phyloP scores from a whole-genome alignment of 176 grass and related monocot genomes.

The Cenchrus americanus region DNA sequence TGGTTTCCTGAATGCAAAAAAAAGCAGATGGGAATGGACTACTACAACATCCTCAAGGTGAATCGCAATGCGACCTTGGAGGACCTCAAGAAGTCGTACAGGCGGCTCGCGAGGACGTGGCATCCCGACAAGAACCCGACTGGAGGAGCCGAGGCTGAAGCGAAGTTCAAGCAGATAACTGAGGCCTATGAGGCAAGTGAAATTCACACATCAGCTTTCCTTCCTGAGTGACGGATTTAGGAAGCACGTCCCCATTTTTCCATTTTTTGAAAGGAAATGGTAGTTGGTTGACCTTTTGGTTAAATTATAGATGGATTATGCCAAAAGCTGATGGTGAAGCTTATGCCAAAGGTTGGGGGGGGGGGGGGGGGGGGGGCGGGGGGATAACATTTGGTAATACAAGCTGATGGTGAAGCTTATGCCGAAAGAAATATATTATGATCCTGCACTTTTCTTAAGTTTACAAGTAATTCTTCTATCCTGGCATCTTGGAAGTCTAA shows the following conservation, averaged over 20 bases:
- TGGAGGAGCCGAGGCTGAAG: slow-evolving; percentile 55
- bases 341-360: too few species aligned
- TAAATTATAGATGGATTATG: not conserved
- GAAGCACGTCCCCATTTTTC: not conserved
- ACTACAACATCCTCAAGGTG: slow-evolving; percentile 90
- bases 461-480: not conserved
- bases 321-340: too few species aligned
- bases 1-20: not conserved
- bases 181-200: slow-evolving; percentile 77
- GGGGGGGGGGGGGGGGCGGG: too few species aligned
- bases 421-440: not conserved
- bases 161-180: slow-evolving; percentile 78
- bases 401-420: not conserved
- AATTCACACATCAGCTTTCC: not conserved
- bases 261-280: not conserved
- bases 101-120: slow-evolving; percentile 73
- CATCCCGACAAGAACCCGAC: slow-evolving; percentile 86
- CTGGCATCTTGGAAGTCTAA: slow-evolving; percentile 1
- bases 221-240: not conserved
- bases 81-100: slow-evolving; percentile 75
- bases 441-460: not conserved
- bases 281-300: slow-evolving; percentile 6
- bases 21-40: slow-evolving; percentile 58
- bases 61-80: slow-evolving; percentile 62
- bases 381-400: not conserved